Conservation (phyloP, 192 early-diverging fungal species). For the Rhizoclosmatium sp. region DNA sequence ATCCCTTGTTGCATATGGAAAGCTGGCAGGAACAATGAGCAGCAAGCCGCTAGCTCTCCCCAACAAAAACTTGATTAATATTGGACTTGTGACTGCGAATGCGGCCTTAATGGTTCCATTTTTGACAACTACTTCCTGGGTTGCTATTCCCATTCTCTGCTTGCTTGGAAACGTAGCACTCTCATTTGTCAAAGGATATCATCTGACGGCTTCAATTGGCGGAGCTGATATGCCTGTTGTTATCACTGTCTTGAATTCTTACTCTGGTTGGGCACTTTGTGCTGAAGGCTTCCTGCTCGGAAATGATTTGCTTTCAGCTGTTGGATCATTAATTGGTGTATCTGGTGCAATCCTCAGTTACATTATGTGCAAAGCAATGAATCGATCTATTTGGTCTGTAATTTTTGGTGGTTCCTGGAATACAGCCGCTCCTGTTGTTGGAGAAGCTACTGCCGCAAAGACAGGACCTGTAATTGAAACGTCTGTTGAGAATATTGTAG, state of each 20-base stretch:
- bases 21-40: slow-evolving; percentile 41
- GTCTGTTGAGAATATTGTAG: slow-evolving; percentile 33
- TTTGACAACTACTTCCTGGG: slow-evolving; percentile 15
- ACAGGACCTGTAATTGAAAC: slow-evolving; percentile 33
- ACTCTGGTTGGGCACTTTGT: slow-evolving; percentile 53
- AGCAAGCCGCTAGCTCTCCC: slow-evolving; percentile 42
- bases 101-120: slow-evolving; percentile 34
- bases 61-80: slow-evolving; percentile 48
- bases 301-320: slow-evolving; percentile 47
- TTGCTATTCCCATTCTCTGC: slow-evolving; percentile 38
- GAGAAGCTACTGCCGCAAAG: neutral
- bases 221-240: slow-evolving; percentile 52
- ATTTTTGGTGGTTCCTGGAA: slow-evolving; percentile 44
- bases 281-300: slow-evolving; percentile 48
- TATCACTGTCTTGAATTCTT: slow-evolving; percentile 49
- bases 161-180: slow-evolving; percentile 39
- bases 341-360: slow-evolving; percentile 47
- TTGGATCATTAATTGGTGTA: slow-evolving; percentile 48
- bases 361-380: slow-evolving; percentile 56
- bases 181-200: slow-evolving; percentile 45
- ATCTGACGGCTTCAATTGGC: slow-evolving; percentile 49
- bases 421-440: slow-evolving; percentile 11
- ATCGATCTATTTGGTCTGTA: slow-evolving; percentile 47
- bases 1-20: slow-evolving; percentile 44
- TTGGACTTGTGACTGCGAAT: slow-evolving; percentile 35